Conservation (phyloP, 1,139 yeast genomes). For the Geotrichum siamense region DNA sequence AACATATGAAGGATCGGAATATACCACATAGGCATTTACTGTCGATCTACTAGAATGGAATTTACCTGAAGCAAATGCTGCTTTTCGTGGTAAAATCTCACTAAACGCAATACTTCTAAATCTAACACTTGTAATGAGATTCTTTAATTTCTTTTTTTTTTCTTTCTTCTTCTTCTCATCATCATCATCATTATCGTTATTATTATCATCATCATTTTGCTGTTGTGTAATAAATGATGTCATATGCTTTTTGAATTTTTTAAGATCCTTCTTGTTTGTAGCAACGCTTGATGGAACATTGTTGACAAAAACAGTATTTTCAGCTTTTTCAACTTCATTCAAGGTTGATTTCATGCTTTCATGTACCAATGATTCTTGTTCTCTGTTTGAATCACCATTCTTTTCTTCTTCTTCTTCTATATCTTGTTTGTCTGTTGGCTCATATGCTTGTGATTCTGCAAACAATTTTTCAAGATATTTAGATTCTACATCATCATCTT, state of each 20-base stretch:
- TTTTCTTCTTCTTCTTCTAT: conserved; percentile 26
- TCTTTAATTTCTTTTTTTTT: conserved; percentile 21
- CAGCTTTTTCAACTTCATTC: conserved; percentile 71
- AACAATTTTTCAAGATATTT: conserved; percentile 15
- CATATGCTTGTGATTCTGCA: conserved; percentile 17
- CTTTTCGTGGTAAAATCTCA: conserved; percentile 84
- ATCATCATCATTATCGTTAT: background rate
- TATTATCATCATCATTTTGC: conserved; percentile 41
- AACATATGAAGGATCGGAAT: conserved; percentile 46
- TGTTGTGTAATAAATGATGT: background rate
- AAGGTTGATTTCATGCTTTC: conserved; percentile 7
- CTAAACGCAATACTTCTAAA: conserved; percentile 90
- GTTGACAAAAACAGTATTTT: conserved; percentile 83
- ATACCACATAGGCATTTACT: conserved; percentile 84
- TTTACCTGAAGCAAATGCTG: conserved; percentile 77
- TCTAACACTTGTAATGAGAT: conserved; percentile 57
- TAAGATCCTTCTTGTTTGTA: conserved; percentile 54
- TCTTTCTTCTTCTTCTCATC: background rate
- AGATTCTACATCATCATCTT: conserved; percentile 17
- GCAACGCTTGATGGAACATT: conserved; percentile 56
- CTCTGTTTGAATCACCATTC: conserved; percentile 3
- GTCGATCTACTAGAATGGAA: conserved; percentile 73
- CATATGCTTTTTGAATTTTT: conserved; percentile 58
- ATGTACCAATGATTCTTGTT: conserved; percentile 3
- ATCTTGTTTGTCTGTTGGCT: conserved; percentile 15